Evolutionary conservation across 108 stramenopile genomes (phyloP).

Genomic region (Nitzschia putrida): DNA sequence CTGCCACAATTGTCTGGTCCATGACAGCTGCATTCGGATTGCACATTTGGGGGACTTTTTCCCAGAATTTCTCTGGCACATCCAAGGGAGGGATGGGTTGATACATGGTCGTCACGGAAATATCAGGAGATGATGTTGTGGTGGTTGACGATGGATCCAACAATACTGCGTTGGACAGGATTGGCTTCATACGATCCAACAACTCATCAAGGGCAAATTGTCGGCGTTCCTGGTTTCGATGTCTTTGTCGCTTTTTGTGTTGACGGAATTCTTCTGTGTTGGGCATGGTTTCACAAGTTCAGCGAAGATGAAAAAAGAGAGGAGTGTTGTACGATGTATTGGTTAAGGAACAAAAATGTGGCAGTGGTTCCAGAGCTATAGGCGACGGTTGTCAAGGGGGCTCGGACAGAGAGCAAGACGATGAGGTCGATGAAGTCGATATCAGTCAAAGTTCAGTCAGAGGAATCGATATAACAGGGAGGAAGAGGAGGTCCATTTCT

Average conservation of each 20-base stretch:
- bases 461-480: no score
- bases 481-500: no score
- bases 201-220: constrained; percentile 21
- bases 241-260: constrained; percentile 32
- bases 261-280: constrained; percentile 9
- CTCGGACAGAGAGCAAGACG: no score
- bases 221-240: constrained; percentile 22
- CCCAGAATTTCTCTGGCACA: constrained; percentile 20
- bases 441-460: no score
- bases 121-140: not conserved
- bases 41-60: constrained; percentile 23
- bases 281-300: not conserved
- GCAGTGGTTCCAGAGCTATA: no score
- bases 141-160: not conserved
- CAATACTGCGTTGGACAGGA: not conserved
- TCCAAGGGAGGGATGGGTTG: constrained; percentile 15
- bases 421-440: no score
- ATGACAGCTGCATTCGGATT: constrained; percentile 31
- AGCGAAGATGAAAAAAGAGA: no score
- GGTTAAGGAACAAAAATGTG: no score
- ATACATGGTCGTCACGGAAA: not conserved
- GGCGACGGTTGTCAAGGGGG: no score
- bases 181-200: constrained; percentile 13
- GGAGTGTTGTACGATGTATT: no score
- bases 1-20: constrained; percentile 13